Base-by-base conservation (phyloP, 2,329 filamentous ascomycete genomes). In the Alternaria sp. region DNA sequence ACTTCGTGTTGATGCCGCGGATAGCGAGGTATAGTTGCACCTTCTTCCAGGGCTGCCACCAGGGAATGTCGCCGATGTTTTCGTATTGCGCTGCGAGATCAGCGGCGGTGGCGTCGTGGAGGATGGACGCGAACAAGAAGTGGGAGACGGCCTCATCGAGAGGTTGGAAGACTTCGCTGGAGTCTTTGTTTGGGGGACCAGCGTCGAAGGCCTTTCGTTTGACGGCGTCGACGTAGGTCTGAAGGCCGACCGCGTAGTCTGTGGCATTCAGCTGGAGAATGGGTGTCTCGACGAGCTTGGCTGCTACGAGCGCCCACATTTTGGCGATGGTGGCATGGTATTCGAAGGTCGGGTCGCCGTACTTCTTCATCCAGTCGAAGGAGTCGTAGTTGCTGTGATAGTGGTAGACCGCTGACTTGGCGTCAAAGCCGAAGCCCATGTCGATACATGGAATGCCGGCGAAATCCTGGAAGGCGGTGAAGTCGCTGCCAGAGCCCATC, bases 371-470 rank as follows among this genome's bases (percentile, higher is more conserved):
- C 93, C 93, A 96, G 72, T 90, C 84, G 75, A 92, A 94, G 33
- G 87, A 92, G 75, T 96, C 93, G 75, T 94, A 96, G 80, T 96
- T 96, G 65, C 88, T 87, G 77, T 96, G 92, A 74, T 96, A 96
- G 67, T 92, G 90, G 75, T 91, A 92, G 7, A 92, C 82, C 0
- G 89, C 82, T 0, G 75, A 75, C 25, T 80, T 76, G 1, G 72
- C 65, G 14, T 69, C 75, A 53, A 67, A 71, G 14, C 74, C 74
- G 64, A 85, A 85, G 21, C 83, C 83, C 64, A 85, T 77, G 61
- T 86, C 82, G 50, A 85, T 75, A 7, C 75, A 83, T 3, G 83
- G 80, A 41, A 85, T 84, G 44, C 84, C 84, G 11, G 83, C 84
- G 59, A 83, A 85, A 73, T 86, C 84, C 66, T 85, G 84, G 75